Evolutionary conservation across 345 rosid genomes (phyloP).

Genomic region (Melastoma malabathricum): DNA sequence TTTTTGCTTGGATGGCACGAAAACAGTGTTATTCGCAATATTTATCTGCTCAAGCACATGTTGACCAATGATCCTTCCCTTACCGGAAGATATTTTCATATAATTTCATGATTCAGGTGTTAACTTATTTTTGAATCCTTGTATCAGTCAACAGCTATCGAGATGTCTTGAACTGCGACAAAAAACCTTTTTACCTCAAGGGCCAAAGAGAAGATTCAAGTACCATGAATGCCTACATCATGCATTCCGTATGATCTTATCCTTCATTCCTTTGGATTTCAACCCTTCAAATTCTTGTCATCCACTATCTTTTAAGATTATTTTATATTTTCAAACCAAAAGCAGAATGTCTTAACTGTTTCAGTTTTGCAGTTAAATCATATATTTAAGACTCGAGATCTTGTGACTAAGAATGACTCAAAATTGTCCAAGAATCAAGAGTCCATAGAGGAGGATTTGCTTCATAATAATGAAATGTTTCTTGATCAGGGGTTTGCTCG

Average conservation of each 20-base stretch:
- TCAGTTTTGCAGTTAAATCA: conserved; percentile 60
- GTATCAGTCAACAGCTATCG: conserved; percentile 57
- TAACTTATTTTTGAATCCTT: too few relatives aligned
- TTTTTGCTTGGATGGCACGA: too few relatives aligned
- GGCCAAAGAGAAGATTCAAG: conserved; percentile 71
- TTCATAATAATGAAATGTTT: conserved; percentile 32
- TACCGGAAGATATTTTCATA: too few relatives aligned
- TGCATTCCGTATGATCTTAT: conserved; percentile 64
- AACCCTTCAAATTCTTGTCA: neutral
- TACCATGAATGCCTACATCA: conserved; percentile 63
- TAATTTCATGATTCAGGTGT: too few relatives aligned
- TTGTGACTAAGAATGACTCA: conserved; percentile 62
- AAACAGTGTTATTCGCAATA: too few relatives aligned
- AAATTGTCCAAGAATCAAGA: conserved; percentile 50
- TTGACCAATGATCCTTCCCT: too few relatives aligned
- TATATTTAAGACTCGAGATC: conserved; percentile 56
- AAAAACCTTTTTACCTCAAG: conserved; percentile 70
- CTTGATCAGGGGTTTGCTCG: conserved; percentile 96
- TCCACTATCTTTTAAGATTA: too few relatives aligned
- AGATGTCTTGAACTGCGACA: conserved; percentile 75
- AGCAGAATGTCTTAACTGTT: neutral
- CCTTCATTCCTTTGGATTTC: neutral
- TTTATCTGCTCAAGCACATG: too few relatives aligned
- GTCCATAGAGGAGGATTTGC: conserved; percentile 22
- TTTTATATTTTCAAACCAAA: too few relatives aligned